A percentile compares a stretch with the other conserved stretches of the same genome.
These are phyloP conservation scores for Mortierella antarctica DNA, from an alignment of 192 early-diverging fungal species.

Conservation along the genomic window DNA sequence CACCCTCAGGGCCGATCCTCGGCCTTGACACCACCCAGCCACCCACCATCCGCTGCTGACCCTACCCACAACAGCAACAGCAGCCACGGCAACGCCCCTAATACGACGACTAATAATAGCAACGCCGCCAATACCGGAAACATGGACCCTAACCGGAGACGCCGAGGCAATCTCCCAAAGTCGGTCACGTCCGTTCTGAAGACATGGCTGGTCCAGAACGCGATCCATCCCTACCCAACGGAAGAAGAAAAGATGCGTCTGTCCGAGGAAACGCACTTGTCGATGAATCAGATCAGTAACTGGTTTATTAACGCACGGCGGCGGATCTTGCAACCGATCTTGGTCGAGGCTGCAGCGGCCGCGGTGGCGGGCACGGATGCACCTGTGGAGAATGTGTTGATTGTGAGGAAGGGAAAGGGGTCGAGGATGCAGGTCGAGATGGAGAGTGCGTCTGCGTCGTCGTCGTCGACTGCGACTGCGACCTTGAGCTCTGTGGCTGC, in stretches of 20 bases:
- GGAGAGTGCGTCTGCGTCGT: conserved; percentile 14
- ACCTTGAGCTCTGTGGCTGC: too few relatives aligned
- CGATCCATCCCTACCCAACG: conserved; percentile 74
- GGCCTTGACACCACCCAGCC: neutral
- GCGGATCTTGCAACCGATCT: conserved; percentile 52
- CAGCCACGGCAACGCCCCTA: neutral
- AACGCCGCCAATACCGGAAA: neutral
- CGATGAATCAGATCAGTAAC: conserved; percentile 76
- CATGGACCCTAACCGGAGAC: conserved; percentile 43
- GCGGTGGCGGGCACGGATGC: conserved; percentile 47
- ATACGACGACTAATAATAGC: neutral
- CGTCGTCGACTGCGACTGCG: neutral
- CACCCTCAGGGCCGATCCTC: neutral
- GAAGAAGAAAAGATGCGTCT: conserved; percentile 70
- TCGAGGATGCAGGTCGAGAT: conserved; percentile 56
- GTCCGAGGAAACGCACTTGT: conserved; percentile 63
- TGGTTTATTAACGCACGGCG: conserved; percentile 83
- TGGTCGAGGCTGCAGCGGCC: conserved; percentile 39
- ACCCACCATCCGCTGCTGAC: neutral
- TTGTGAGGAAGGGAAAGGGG: conserved; percentile 51
- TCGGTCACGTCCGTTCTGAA: conserved; percentile 67
- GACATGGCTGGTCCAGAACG: conserved; percentile 69
- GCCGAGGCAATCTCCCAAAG: conserved; percentile 72
- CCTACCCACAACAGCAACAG: neutral
- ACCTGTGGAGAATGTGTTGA: conserved; percentile 45